Evolutionary conservation across 176 grass and related monocot species (phyloP), one percentile per base, ranked within the genome.

Genomic region (Phoenix dactylifera): DNA sequence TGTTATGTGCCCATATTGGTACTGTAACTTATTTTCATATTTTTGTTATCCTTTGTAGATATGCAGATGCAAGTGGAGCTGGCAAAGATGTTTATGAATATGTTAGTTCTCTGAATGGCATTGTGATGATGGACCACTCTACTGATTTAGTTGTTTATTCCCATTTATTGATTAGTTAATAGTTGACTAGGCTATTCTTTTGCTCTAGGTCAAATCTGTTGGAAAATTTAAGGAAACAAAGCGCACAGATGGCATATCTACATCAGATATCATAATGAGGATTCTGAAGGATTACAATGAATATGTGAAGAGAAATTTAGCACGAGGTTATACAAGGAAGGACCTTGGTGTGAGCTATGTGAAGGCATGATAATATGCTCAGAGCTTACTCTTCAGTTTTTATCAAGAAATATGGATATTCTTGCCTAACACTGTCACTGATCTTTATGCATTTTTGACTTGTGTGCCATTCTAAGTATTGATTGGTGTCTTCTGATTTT

Each of bases 171-270:
- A 30, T 30, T 30, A 30, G 5, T 30, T 30, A 30, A 30, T 30
- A 30, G 28, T 30, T 30, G 56, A 63, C 22, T 26, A 6, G 54
- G 48, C 71, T 52, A 48, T 49, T 58, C 39, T 54, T 50, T 70
- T 26, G 6, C 6, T 70, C 3, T 23, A 92, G 93, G 84, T 98
- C 51, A 98, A 98, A 26, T 87, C 86, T 48, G 81, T 92, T 16
- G 93, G 94, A 53, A 98, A 92, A 71, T 98, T 98, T 83, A 98
- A 83, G 71, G 94, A 98, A 76, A 98, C 94, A 54, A 98, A 89
- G 66, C 64, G 88, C 16, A 98, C 88, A 23, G 79, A 93, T 0
- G 94, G 94, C 0, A 79, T 98, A 71, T 98, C 94, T 26, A 98
- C 94, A 70, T 98, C 94, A 18, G 88, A 98, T 55, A 76, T 98